A percentile compares a stretch with the other conserved stretches of the same genome.
Conservation (phyloP, 768 basidiomycete genomes). For the Lactarius pseudohatsudake region DNA sequence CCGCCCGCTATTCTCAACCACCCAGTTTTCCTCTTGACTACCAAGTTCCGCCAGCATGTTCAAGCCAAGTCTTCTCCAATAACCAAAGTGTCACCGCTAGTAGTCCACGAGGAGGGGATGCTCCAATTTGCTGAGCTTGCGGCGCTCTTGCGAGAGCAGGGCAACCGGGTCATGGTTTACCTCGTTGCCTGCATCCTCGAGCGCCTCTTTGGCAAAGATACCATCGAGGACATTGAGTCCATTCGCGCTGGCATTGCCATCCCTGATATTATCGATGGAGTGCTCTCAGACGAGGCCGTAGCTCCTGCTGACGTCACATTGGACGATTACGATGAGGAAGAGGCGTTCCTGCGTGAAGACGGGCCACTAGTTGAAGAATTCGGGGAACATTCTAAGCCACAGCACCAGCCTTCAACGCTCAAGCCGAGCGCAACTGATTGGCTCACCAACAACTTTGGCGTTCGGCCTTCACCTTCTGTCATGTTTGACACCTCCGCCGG, state of each 20-base stretch:
- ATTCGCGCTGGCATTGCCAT: constrained; percentile 58
- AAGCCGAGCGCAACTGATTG: constrained; percentile 38
- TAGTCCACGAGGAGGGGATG: constrained; percentile 68
- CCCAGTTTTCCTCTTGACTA: constrained; percentile 80
- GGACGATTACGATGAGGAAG: constrained; percentile 30
- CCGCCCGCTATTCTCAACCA: constrained; percentile 64
- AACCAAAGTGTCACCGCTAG: constrained; percentile 59
- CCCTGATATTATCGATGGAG: constrained; percentile 69
- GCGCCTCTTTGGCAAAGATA: constrained; percentile 77
- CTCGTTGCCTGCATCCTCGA: constrained; percentile 89
- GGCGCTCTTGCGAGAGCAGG: constrained; percentile 59
- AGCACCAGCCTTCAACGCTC: constrained; percentile 25
- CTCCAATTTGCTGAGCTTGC: constrained; percentile 65
- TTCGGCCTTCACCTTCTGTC: constrained; percentile 31
- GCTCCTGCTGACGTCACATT: constrained; percentile 18
- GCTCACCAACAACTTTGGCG: constrained; percentile 37
- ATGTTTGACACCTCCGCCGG: constrained; percentile 24
- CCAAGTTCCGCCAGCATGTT: constrained; percentile 75
- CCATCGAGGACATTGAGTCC: constrained; percentile 71
- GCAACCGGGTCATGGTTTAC: constrained; percentile 71
- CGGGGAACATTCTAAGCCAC: constrained; percentile 15
- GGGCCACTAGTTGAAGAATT: constrained; percentile 16
- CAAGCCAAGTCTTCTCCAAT: constrained; percentile 78
- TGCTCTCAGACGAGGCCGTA: constrained; percentile 35
- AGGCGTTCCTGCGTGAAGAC: constrained; percentile 25